Evolutionary conservation across 352 stramenopile genomes (phyloP), one percentile per base, ranked within the genome.

Genomic region (Phytophthora ramorum): DNA sequence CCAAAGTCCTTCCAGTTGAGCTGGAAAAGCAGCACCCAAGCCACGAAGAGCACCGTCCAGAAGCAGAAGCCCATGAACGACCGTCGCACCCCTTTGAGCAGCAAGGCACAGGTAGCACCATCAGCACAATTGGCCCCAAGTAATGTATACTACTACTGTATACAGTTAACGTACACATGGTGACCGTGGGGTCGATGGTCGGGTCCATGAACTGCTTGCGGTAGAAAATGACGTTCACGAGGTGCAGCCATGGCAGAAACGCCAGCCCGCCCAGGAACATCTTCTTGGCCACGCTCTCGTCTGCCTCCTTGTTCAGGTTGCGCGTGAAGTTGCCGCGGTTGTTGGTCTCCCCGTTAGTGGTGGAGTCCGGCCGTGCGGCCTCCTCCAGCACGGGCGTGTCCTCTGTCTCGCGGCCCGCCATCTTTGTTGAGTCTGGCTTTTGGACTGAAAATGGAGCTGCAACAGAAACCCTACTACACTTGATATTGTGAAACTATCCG

Each of bases 271-370:
- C 88, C 17, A 96, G 68, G 59, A 96, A 96, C 82, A 96, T 93
- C 72, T 96, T 96, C 46, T 66, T 75, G 34, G 88, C 88, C 58
- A 96, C 82, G 8, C 56, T 65, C 38, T 83, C 78, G 55, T 96
- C 86, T 26, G 80, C 52, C 67, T 96, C 88, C 48, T 85, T 83
- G 72, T 91, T 93, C 40, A 92, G 58, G 75, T 96, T 96, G 20
- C 88, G 85, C 69, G 88, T 96, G 48, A 96, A 94, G 73, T 96
- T 96, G 55, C 85, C 87, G 44, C 85, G 85, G 71, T 93, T 95
- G 76, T 95, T 93, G 55, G 37, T 49, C 43, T 76, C 61, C 19
- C 45, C 43, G 22, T 37, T 35, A 41, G 58, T 24, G 5, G 16
- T 22, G 35, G 72, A 45, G 46, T 73, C 54, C n/a, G 55, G 43